Base-by-base conservation (phyloP, 1,284 basidiomycete species). In the Cryptococcus floricola region DNA sequence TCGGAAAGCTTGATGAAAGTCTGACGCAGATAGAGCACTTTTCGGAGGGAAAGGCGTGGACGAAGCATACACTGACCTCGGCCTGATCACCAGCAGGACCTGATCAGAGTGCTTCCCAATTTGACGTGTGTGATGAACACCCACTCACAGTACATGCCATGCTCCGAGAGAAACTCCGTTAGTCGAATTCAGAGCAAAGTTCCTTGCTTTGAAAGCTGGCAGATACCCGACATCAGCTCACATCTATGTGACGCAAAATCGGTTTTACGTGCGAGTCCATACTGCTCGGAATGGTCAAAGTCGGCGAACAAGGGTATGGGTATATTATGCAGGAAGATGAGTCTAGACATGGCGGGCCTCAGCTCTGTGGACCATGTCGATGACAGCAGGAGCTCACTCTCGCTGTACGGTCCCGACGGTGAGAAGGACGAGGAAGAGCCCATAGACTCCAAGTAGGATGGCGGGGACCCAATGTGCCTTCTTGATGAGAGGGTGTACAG, bases 161-260 rank as follows among this genome's bases (percentile, higher is more conserved):
- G 88, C 87, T 6, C 94, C 94, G 31, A 97, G 75, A 0, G 80
- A 82, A 58, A 87, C 82, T 48, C 89, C 87, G 69, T 97, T 94
- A 0, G 83, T 67, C 0, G 91, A 92, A 10, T 78, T 72, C 5
- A 96, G 76, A 50, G 82, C 76, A 25, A 94, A 68, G 65, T 93
- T 89, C 41, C 85, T 77, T 0, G 89, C 86, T 69, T 91, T 93
- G 64, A 84, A 86, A 1, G 90, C 90, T 88, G 66, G n/a, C 18
- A 34, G 10, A 10, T 34, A 34, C 34, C 23, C 31, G 16, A n/a
- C 38, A 16, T 52, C 51, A 37, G 42, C 10, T 12, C 18, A 7
- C 19, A n/a, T n/a, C 13, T 25, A 9, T 13, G 49, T 6, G 23
- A 41, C 5, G 42, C 1, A 1, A 6, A 13, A 3, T 31, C 2